Percentiles rank a stretch among this genome's conserved stretches.
Evolutionary conservation across 495 filamentous ascomycete genomes (phyloP).

Genomic region (Lepraria neglecta): DNA sequence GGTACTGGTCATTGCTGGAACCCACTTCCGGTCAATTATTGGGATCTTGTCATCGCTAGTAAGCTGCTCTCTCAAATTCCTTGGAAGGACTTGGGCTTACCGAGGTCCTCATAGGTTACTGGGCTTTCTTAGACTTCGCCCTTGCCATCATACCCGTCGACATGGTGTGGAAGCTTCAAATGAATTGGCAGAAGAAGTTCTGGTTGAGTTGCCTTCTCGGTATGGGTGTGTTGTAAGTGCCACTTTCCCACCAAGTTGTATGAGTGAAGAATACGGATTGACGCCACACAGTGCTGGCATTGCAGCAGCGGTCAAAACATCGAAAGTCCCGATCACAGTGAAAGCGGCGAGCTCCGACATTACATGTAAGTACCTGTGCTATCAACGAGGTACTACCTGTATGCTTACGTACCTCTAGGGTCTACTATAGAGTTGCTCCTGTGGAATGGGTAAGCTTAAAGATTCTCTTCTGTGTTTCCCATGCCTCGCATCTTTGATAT

Average conservation of each 20-base stretch:
- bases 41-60: constrained; percentile 24
- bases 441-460: constrained; percentile 34
- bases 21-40: constrained; percentile 33
- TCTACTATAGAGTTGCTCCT: constrained; percentile 38
- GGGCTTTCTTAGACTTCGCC: constrained; percentile 42
- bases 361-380: constrained; percentile 33
- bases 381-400: background rate
- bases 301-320: constrained; percentile 39
- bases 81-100: constrained; percentile 5
- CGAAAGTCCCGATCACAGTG: constrained; percentile 35
- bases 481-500: too few species aligned
- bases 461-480: too few species aligned
- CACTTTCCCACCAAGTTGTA: background rate
- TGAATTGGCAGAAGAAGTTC: constrained; percentile 43
- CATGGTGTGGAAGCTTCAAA: constrained; percentile 40
- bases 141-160: constrained; percentile 44
- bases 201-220: constrained; percentile 40
- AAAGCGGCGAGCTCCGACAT: constrained; percentile 34
- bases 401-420: constrained; percentile 19
- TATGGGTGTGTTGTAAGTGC: constrained; percentile 38
- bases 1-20: constrained; percentile 34
- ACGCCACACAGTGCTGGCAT: constrained; percentile 22
- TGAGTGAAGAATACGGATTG: background rate
- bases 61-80: background rate
- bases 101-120: constrained; percentile 31